Base-by-base conservation (phyloP, 2,329 filamentous ascomycete species). In the Talaromyces rugulosus region DNA sequence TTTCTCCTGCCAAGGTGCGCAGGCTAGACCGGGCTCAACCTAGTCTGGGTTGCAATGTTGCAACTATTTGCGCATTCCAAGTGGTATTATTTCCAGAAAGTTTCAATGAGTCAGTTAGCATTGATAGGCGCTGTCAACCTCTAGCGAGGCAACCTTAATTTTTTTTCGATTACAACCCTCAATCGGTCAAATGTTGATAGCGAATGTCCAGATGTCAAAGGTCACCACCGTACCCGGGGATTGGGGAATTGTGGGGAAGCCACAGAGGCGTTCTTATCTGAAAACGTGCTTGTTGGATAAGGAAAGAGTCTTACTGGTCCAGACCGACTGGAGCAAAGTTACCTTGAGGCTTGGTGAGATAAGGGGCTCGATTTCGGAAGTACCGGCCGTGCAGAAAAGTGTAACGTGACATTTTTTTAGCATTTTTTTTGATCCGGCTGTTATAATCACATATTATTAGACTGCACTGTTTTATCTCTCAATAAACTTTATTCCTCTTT, bases 11-110 rank as follows among this genome's bases (percentile, higher is more conserved):
- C 12, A 30, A 53, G 16, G 12, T 27, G 27, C 50, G 31, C 27
- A 53, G 28, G 30, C 50, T 16, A 53, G 16, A 23, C 23, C 18
- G 14, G 3, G 30, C 9, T 52, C 23, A 52, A 52, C 27, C 27
- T 52, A 52, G 50, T 30, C 50, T 23, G n/a, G 28, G 30, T 53
- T 53, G 50, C 50, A 53, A 53, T 31, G 50, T 53, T 53, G 50
- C 50, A 53, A 47, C 44, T 47, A 47, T 27, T 27, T 14, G n/a
- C 18, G 5, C 44, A 12, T 51, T 8, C 28, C 50, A 53, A 53
- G 28, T 31, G 28, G 23, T 52, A 30, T 14, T 16, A 12, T 52
- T 18, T 58, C 44, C 56, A 85, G 69, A 65, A 85, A 68, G 36
- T 70, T 75, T 5, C 42, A 47, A 47, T 47, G 12, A n/a, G 42